Conservation (phyloP, 1,284 basidiomycete species). For the Ceratobasidium sp. region DNA sequence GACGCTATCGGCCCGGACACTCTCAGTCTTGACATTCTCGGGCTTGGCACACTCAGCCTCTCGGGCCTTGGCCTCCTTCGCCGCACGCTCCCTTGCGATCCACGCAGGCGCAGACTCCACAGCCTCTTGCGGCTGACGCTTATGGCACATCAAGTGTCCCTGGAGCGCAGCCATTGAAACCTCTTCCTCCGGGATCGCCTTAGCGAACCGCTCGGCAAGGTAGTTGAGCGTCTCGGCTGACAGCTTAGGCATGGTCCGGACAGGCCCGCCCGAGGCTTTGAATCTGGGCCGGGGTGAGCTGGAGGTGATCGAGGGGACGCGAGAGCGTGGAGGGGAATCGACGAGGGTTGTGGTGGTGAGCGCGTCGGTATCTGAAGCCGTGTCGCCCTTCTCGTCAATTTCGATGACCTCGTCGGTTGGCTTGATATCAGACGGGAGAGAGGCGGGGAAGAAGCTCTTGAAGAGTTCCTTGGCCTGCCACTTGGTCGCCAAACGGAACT, state of each 20-base stretch:
- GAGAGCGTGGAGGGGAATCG: slow-evolving; percentile 26
- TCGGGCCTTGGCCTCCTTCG: slow-evolving; percentile 49
- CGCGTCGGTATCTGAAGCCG: neutral
- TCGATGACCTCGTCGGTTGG: slow-evolving; percentile 47
- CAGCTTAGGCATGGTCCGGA: slow-evolving; percentile 54
- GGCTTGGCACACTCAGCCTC: slow-evolving; percentile 18
- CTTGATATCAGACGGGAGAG: slow-evolving; percentile 35
- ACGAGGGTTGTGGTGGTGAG: slow-evolving; percentile 2
- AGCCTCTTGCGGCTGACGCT: slow-evolving; percentile 68
- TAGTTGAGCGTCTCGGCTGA: slow-evolving; percentile 54
- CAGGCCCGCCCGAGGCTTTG: slow-evolving; percentile 13
- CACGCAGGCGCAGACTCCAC: slow-evolving; percentile 61
- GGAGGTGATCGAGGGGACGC: slow-evolving; percentile 8
- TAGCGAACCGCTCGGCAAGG: slow-evolving; percentile 69
- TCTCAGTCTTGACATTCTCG: slow-evolving; percentile 5
- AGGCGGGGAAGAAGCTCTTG: slow-evolving; percentile 67
- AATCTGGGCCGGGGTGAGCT: slow-evolving; percentile 2
- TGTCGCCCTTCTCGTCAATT: slow-evolving; percentile 46
- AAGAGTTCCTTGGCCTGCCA: slow-evolving; percentile 73
- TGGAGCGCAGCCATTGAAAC: slow-evolving; percentile 80
- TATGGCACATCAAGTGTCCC: slow-evolving; percentile 78
- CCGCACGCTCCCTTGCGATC: slow-evolving; percentile 59
- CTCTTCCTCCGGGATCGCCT: slow-evolving; percentile 68
- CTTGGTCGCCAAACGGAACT: slow-evolving; percentile 74
- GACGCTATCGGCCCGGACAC: too few species aligned